Evolutionary conservation across 1,284 basidiomycete species (phyloP).

Genomic region (Apiotrichum laibachii): DNA sequence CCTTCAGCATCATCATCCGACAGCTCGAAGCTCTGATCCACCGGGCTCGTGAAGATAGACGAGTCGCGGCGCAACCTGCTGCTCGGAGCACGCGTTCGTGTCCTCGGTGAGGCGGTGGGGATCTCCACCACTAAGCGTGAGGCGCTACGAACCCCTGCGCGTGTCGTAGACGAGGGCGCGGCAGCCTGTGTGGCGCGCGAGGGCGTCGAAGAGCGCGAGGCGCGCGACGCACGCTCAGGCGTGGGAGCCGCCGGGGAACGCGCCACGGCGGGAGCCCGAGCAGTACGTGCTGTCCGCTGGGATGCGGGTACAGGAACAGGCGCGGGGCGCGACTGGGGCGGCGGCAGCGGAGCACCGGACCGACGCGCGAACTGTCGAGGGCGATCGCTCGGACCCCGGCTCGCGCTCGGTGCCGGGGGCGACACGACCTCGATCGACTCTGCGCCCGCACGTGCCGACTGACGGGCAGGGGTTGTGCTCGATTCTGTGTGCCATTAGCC

Average conservation of each 20-base stretch:
- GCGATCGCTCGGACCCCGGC: background rate
- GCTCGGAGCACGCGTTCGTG: background rate
- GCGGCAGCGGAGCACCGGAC: background rate
- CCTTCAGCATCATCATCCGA: background rate
- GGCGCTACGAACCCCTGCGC: no score
- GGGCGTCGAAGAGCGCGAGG: no score
- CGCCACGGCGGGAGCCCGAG: background rate
- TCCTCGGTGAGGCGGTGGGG: background rate
- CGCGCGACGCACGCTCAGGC: no score
- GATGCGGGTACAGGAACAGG: background rate
- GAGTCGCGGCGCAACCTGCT: background rate
- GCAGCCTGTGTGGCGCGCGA: no score
- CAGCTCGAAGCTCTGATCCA: background rate
- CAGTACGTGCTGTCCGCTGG: background rate
- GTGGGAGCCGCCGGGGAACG: no score
- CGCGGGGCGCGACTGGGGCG: background rate
- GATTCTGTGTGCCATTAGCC: background rate
- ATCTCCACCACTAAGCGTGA: no score
- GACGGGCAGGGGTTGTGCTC: background rate
- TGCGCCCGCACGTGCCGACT: background rate
- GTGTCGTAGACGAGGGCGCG: no score
- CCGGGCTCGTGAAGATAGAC: background rate
- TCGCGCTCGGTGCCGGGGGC: no score
- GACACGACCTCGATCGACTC: background rate
- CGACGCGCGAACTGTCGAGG: slow-evolving; percentile 3